Conservation (phyloP, 1,139 yeast species). For the Suhomyces panamericanus region DNA sequence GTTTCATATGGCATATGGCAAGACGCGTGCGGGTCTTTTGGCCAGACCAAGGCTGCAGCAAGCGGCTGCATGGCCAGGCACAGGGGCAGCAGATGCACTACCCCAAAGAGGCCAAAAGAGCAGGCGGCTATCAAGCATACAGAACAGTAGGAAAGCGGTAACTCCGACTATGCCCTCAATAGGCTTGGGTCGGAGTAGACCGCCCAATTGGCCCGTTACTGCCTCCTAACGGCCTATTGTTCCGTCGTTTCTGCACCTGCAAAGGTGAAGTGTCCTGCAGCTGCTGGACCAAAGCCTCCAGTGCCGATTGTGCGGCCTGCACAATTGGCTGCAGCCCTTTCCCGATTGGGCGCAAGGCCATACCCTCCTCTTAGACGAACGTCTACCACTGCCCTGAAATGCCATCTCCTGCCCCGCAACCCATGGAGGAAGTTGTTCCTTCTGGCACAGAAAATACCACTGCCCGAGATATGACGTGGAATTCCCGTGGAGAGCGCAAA, state of each 20-base stretch:
- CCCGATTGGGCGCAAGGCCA: neutral
- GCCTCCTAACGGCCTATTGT: slow-evolving; percentile 2
- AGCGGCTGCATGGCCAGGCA: neutral
- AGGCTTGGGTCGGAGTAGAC: no score
- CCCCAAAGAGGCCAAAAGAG: neutral
- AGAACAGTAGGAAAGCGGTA: no score
- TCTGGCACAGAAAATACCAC: neutral
- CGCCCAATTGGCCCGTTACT: neutral
- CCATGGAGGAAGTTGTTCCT: neutral
- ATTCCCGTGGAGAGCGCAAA: neutral
- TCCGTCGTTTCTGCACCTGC: neutral
- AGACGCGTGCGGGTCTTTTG: neutral
- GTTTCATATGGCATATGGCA: slow-evolving; percentile 1
- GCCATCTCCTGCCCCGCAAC: neutral
- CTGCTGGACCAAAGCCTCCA: neutral
- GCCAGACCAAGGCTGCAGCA: neutral
- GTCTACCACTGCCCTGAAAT: neutral
- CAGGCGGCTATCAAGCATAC: neutral
- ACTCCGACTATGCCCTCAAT: no score
- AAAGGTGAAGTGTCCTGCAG: neutral
- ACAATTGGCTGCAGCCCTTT: neutral
- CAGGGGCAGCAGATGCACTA: neutral
- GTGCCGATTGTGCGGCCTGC: neutral
- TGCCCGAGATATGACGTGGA: slow-evolving; percentile 3
- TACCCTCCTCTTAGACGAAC: slow-evolving; percentile 1